These are phyloP conservation scores for Pseudopyrenochaeta lycopersici DNA, from an alignment of 2,329 filamentous ascomycete species.

Conservation along the genomic window DNA sequence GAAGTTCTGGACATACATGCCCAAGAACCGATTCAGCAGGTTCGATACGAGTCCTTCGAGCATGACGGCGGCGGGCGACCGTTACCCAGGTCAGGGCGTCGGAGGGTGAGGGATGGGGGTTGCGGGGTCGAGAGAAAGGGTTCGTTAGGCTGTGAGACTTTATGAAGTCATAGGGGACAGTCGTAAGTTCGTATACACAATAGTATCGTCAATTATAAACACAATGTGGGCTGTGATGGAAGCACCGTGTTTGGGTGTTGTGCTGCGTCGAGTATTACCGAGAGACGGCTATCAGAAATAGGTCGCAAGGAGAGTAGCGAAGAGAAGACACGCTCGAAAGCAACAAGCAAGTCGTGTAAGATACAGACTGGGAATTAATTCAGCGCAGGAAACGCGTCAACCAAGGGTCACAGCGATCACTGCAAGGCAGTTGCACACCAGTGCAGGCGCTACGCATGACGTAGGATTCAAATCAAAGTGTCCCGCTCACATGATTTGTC, in stretches of 20 bases:
- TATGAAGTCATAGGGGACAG: slow-evolving; percentile 44
- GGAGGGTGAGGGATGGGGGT: slow-evolving; percentile 18
- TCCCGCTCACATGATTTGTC: slow-evolving; percentile 33
- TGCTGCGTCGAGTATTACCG: slow-evolving; percentile 27
- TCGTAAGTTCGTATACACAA: slow-evolving; percentile 22
- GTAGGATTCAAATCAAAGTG: slow-evolving; percentile 29
- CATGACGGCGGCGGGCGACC: slow-evolving; percentile 74
- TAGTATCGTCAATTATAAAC: slow-evolving; percentile 36
- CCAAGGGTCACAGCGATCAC: slow-evolving; percentile 34
- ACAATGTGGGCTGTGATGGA: slow-evolving; percentile 28
- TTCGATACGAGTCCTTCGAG: slow-evolving; percentile 96
- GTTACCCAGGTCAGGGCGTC: slow-evolving; percentile 74
- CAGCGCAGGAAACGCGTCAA: slow-evolving; percentile 31
- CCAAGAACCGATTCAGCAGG: slow-evolving; percentile 97
- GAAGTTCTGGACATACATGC: slow-evolving; percentile 99
- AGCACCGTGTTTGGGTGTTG: slow-evolving; percentile 27
- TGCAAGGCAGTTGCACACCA: slow-evolving; percentile 43
- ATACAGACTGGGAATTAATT: slow-evolving; percentile 24
- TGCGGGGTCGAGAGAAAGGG: slow-evolving; percentile 27
- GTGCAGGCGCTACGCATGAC: slow-evolving; percentile 41
- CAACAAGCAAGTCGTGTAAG: slow-evolving; percentile 17
- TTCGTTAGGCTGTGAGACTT: slow-evolving; percentile 41
- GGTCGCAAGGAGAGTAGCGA: slow-evolving; percentile 29
- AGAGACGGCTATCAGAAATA: slow-evolving; percentile 11
- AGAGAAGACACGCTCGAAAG: slow-evolving; percentile 29